A percentile compares a stretch with the other conserved stretches of the same genome.
Evolutionary conservation across 805 yeast species (phyloP).

Genomic region (Zygotorulaspora sp.): DNA sequence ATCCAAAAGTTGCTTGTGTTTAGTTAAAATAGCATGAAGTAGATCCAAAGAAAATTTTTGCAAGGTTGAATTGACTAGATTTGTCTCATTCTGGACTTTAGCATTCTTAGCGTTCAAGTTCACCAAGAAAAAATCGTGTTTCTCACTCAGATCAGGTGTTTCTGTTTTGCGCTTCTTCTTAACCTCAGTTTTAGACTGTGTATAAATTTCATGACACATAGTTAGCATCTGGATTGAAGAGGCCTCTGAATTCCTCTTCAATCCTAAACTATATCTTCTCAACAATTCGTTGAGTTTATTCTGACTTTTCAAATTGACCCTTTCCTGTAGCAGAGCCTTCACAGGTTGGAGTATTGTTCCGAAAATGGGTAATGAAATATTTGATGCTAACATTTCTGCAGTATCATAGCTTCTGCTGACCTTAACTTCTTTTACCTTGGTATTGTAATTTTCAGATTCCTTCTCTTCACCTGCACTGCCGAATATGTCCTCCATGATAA

Average conservation of each 20-base stretch:
- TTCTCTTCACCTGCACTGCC: constrained; percentile 92
- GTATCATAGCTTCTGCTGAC: constrained; percentile 84
- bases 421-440: constrained; percentile 85
- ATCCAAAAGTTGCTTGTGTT: constrained; percentile 55
- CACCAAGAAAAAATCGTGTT: constrained; percentile 70
- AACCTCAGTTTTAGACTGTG: constrained; percentile 40
- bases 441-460: constrained; percentile 86
- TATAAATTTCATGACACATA: constrained; percentile 68
- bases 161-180: neutral
- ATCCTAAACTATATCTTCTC: constrained; percentile 72
- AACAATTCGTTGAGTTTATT: constrained; percentile 74
- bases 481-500: constrained; percentile 87
- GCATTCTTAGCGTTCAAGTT: constrained; percentile 57
- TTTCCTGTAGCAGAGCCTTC: constrained; percentile 55
- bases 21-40: constrained; percentile 63
- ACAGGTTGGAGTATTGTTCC: constrained; percentile 62
- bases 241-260: constrained; percentile 62
- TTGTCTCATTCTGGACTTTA: constrained; percentile 50
- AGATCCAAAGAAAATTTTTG: constrained; percentile 76
- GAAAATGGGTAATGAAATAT: constrained; percentile 56
- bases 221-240: constrained; percentile 55
- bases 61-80: constrained; percentile 55
- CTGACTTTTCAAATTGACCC: constrained; percentile 62
- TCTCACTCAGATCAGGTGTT: constrained; percentile 32
- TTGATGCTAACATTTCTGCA: constrained; percentile 68